These are phyloP conservation scores for Calocybe indica DNA, from an alignment of 768 basidiomycete species.

Conservation along the genomic window DNA sequence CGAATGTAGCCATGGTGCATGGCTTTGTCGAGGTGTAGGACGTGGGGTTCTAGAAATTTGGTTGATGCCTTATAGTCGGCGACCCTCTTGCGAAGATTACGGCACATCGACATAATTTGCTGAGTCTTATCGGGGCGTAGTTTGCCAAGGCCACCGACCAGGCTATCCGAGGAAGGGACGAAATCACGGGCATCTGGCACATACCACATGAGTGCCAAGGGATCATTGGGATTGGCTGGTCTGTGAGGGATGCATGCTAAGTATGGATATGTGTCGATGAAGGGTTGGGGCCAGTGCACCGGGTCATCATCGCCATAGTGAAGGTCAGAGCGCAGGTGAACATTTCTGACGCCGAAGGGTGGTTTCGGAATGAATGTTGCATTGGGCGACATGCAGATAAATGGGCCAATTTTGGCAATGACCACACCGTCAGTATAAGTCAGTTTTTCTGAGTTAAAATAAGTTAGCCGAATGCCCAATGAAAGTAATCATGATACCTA, in stretches of 20 bases:
- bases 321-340: not conserved
- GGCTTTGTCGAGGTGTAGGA: not conserved
- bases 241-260: not conserved
- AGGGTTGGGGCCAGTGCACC: not conserved
- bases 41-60: no score
- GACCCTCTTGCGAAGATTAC: not conserved
- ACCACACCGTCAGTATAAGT: not conserved
- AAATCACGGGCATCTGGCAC: not conserved
- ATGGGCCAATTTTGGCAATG: not conserved
- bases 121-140: not conserved
- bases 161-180: not conserved
- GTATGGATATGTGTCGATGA: not conserved
- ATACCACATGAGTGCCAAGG: not conserved
- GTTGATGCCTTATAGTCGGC: not conserved
- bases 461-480: not conserved
- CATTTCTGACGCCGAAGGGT: not conserved
- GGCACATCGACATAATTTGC: not conserved
- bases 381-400: not conserved
- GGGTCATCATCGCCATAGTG: not conserved
- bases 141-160: not conserved
- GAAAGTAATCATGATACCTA: not conserved
- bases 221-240: not conserved
- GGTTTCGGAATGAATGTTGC: not conserved
- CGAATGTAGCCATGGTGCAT: not conserved
- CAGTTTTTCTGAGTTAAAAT: not conserved